Evolutionary conservation across 371 early-diverging fungal genomes (phyloP).

Genomic region (Mucor irregularis): DNA sequence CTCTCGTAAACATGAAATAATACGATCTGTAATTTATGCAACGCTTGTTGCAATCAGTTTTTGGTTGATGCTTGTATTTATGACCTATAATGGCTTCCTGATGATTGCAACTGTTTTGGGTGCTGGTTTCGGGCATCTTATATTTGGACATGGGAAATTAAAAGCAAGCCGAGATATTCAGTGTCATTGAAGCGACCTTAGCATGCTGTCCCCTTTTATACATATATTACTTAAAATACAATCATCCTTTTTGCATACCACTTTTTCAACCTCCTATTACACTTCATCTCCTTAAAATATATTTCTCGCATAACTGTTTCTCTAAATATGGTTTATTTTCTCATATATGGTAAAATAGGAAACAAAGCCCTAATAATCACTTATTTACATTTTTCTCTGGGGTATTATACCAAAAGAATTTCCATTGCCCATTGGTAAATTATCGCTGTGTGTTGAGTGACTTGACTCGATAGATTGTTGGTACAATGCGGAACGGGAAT

Average conservation of each 20-base stretch:
- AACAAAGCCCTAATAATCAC: no score
- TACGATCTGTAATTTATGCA: conserved; percentile 63
- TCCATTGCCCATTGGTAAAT: background rate
- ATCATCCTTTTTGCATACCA: no score
- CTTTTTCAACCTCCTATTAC: no score
- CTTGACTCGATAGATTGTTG: background rate
- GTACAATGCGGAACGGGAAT: background rate
- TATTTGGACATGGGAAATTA: conserved; percentile 40
- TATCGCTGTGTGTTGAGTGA: background rate
- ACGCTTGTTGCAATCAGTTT: conserved; percentile 70
- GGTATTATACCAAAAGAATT: conserved; percentile 8
- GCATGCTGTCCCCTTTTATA: background rate
- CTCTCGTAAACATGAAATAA: conserved; percentile 43
- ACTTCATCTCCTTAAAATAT: no score
- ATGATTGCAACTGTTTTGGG: conserved; percentile 67
- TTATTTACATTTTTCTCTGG: no score
- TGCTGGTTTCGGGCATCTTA: conserved; percentile 64
- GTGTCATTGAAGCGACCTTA: conserved; percentile 21
- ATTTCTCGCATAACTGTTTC: no score
- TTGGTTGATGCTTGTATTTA: conserved; percentile 82
- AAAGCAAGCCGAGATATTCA: conserved; percentile 25
- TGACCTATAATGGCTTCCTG: conserved; percentile 79
- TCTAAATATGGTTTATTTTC: no score
- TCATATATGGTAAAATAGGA: no score
- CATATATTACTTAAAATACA: background rate